phyloP scores from a whole-genome alignment of 768 basidiomycete species.

The Mycena haematopus region DNA sequence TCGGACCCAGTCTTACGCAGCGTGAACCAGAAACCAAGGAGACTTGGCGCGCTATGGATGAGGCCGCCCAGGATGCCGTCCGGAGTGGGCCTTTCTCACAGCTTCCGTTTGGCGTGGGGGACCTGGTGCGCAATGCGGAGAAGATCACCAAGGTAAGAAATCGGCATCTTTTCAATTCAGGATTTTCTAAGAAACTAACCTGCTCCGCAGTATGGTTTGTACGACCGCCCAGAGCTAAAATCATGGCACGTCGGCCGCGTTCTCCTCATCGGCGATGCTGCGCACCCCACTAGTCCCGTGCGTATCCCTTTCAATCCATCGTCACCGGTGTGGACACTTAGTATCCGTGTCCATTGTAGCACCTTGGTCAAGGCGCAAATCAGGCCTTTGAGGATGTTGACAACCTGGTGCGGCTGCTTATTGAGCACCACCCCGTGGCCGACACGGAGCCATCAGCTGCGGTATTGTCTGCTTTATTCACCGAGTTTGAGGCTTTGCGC shows the following conservation, averaged over 20 bases:
- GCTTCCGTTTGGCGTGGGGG: slow-evolving; percentile 30
- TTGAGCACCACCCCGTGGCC: slow-evolving; percentile 34
- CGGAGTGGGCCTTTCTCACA: slow-evolving; percentile 28
- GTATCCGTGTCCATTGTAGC: slow-evolving; percentile 38
- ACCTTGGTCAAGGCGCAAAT: slow-evolving; percentile 54
- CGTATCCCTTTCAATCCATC: slow-evolving; percentile 16
- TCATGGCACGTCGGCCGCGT: slow-evolving; percentile 50
- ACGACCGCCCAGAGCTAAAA: slow-evolving; percentile 48
- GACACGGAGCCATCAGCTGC: slow-evolving; percentile 34
- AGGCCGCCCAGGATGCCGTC: slow-evolving; percentile 32
- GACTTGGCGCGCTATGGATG: slow-evolving; percentile 47
- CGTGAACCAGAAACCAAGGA: slow-evolving; percentile 47
- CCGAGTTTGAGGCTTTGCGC: slow-evolving; percentile 42
- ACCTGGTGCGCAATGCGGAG: slow-evolving; percentile 28
- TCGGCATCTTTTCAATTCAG: too few species aligned
- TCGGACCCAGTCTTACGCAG: slow-evolving; percentile 38
- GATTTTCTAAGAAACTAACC: neutral
- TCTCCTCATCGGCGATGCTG: slow-evolving; percentile 52
- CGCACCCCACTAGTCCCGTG: slow-evolving; percentile 54
- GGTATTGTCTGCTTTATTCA: slow-evolving; percentile 39
- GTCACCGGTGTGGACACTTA: neutral
- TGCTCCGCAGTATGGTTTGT: slow-evolving; percentile 45
- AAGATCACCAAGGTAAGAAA: slow-evolving; percentile 33
- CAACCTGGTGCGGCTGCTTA: slow-evolving; percentile 41
- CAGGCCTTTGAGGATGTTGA: slow-evolving; percentile 52